Base-by-base conservation (phyloP, 257 asterid genomes). In the Solanum bulbocastanum region DNA sequence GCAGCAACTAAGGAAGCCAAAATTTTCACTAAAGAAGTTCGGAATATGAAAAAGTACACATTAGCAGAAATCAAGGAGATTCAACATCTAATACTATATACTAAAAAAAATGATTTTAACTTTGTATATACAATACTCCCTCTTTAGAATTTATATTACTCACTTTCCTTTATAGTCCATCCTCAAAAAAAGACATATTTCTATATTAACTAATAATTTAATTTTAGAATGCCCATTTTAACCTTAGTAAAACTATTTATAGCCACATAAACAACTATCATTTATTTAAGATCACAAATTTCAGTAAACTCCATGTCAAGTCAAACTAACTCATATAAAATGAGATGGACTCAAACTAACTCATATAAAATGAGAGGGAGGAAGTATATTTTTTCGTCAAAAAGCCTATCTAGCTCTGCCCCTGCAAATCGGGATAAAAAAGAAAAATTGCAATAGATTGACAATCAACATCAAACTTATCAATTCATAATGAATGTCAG, bases 1-100 rank as follows among this genome's bases (percentile, higher is more conserved):
- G 1, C 30, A 0, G 0, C 1, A 23, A 3, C 23, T 52, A 18
- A 18, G 0, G 5, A 60, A 23, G 5, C 0, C 3, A 60, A 0
- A 10, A 23, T 60, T 23, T 23, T 22, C 27, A 2, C 2, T 60
- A 60, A 60, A 4, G 14, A 23, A 23, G 7, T 10, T 23, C 1
- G 3, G 2, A 23, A 23, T 60, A 60, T 23, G 69, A 2, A 4
- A 10, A 60, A 22, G 30, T 60, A 60, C 22, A 16, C 4, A 52
- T 52, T 3, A 52, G 4, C 16, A 52, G 23, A 52, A 6, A 52
- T 52, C 0, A 52, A 16, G 10, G 23, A 52, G 62, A 52, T 52
- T 52, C 62, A 60, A 60, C 69, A 60, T 60, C 14, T 10, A 60
- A 10, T 60, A 22, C 6, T 23, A 60, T n/a, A 60, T 23, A 4